phyloP scores from a whole-genome alignment of 2,329 filamentous ascomycete species.

The Colletotrichum paranaense region DNA sequence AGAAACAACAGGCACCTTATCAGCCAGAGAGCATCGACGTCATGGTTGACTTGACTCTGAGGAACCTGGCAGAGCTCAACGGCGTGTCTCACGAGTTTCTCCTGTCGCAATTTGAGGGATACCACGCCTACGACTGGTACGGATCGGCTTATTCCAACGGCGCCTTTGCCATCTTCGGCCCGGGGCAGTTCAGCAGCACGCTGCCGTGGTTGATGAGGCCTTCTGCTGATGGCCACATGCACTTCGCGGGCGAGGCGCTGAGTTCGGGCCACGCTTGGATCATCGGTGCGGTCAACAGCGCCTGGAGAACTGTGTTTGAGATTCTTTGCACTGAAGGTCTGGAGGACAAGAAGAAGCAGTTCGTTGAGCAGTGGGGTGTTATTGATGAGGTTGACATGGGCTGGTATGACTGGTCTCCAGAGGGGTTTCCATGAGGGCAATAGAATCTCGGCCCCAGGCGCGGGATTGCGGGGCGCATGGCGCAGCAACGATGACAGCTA shows the following conservation, averaged over 20 bases:
- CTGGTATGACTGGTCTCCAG: constrained; percentile 38
- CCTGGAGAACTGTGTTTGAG: constrained; percentile 39
- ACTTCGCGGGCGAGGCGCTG: constrained; percentile 42
- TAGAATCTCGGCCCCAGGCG: background rate
- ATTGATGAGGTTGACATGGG: constrained; percentile 40
- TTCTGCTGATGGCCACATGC: constrained; percentile 38
- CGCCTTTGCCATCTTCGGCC: constrained; percentile 41
- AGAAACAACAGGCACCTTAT: constrained; percentile 31
- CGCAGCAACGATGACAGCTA: background rate
- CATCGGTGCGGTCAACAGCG: constrained; percentile 41
- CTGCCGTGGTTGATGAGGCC: constrained; percentile 40
- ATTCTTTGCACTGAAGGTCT: constrained; percentile 36
- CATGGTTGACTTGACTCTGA: constrained; percentile 38
- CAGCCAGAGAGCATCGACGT: constrained; percentile 33
- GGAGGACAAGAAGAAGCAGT: constrained; percentile 36
- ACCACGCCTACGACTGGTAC: constrained; percentile 41
- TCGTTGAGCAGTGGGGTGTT: constrained; percentile 36
- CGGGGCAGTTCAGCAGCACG: constrained; percentile 38
- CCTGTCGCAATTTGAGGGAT: constrained; percentile 34
- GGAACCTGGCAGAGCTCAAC: constrained; percentile 38
- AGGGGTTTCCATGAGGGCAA: background rate
- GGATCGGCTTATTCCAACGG: constrained; percentile 39
- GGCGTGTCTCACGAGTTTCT: constrained; percentile 39
- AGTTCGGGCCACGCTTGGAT: constrained; percentile 42
- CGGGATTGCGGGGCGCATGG: background rate